Conservation (phyloP, 1,139 yeast genomes). For the Protomyces lactucae-debilis region DNA sequence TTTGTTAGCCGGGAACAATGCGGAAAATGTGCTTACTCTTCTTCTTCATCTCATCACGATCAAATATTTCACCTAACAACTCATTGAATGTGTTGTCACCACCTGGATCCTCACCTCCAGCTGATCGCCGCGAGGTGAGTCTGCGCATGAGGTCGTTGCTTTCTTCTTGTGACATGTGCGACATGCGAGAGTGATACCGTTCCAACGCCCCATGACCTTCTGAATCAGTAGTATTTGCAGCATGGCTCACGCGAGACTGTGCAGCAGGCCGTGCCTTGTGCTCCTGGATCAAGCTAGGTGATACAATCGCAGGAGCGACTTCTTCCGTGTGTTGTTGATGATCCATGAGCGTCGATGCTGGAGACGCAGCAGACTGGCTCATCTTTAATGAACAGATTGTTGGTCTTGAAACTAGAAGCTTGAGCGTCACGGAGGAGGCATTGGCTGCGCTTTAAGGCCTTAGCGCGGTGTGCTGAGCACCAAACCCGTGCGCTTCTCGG, state of each 20-base stretch:
- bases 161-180: constrained; percentile 10
- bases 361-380: background rate
- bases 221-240: background rate
- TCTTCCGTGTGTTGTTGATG: background rate
- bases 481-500: too few species aligned
- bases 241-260: background rate
- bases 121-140: constrained; percentile 14
- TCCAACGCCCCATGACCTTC: constrained; percentile 1
- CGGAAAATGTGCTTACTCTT: background rate
- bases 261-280: background rate
- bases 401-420: too few species aligned
- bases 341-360: background rate
- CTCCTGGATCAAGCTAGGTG: background rate
- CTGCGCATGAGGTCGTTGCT: constrained; percentile 4
- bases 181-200: constrained; percentile 1
- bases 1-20: background rate
- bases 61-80: constrained; percentile 8
- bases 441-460: too few species aligned
- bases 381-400: background rate
- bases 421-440: too few species aligned
- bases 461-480: too few species aligned
- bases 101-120: background rate
- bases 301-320: background rate
- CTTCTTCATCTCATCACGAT: constrained; percentile 26
- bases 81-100: constrained; percentile 13